A percentile compares a stretch with the other conserved stretches of the same genome.
phyloP scores from a whole-genome alignment of 2,329 filamentous ascomycete genomes.

The Diplodia mutila region DNA sequence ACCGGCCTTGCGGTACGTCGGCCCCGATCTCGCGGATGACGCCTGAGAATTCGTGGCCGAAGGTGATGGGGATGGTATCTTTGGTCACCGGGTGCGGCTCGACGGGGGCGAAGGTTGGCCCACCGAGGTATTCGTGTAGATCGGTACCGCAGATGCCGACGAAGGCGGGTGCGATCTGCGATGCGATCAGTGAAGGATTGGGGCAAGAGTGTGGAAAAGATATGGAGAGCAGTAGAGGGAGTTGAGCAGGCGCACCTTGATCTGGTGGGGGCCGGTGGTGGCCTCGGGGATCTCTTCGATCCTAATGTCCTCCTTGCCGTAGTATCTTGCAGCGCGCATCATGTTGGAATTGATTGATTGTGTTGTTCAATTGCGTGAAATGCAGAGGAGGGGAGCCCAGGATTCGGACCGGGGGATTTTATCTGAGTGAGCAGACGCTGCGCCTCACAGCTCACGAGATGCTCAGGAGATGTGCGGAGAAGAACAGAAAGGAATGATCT shows the following conservation, averaged over 20 bases:
- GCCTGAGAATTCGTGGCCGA: conserved; percentile 70
- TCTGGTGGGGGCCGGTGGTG: conserved; percentile 54
- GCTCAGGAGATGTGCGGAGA: conserved; percentile 6
- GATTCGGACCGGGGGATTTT: not conserved
- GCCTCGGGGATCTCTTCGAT: conserved; percentile 57
- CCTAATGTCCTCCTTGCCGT: conserved; percentile 60
- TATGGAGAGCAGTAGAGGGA: not conserved
- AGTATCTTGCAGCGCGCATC: conserved; percentile 61
- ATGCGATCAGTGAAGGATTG: not conserved
- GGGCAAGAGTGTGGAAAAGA: not conserved
- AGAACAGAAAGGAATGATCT: not conserved
- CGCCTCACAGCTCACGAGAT: conserved; percentile 14
- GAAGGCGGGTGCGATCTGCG: conserved; percentile 43
- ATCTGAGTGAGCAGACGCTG: not conserved
- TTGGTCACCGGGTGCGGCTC: conserved; percentile 62
- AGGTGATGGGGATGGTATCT: conserved; percentile 60
- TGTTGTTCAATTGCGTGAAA: not conserved
- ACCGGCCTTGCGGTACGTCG: conserved; percentile 44
- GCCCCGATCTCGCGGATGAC: conserved; percentile 62
- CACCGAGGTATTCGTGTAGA: conserved; percentile 58
- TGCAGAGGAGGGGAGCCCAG: not conserved
- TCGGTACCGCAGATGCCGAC: conserved; percentile 59
- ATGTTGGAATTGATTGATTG: not conserved
- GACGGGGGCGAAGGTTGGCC: conserved; percentile 53
- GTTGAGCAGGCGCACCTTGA: conserved; percentile 41